These are phyloP conservation scores for Lyophyllum semitale DNA, from an alignment of 768 basidiomycete species.

Conservation along the genomic window DNA sequence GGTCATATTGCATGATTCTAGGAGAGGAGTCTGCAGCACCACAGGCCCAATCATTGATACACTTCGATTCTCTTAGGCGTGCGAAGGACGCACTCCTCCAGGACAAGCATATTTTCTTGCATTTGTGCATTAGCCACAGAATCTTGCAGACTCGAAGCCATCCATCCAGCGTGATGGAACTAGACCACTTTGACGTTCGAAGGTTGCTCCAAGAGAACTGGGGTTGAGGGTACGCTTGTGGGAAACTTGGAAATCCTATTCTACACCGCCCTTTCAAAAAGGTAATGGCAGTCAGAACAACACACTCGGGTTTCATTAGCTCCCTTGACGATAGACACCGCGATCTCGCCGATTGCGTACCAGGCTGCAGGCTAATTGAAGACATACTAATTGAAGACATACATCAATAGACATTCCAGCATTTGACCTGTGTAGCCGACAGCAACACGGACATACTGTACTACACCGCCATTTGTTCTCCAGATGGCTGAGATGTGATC, in stretches of 20 bases:
- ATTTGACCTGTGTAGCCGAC: slow-evolving; percentile 31
- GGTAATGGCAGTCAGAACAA: background rate
- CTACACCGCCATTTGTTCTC: too few relatives aligned
- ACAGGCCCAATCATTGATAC: background rate
- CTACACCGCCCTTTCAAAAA: background rate
- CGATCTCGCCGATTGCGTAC: slow-evolving; percentile 28
- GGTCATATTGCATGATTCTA: background rate
- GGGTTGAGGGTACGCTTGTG: too few relatives aligned
- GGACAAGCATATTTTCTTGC: too few relatives aligned
- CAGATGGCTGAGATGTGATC: too few relatives aligned
- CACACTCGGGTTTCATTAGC: background rate
- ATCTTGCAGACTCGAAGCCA: too few relatives aligned
- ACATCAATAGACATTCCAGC: background rate
- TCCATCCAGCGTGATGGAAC: too few relatives aligned
- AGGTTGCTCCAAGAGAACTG: too few relatives aligned
- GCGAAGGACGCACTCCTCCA: background rate
- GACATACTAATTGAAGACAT: background rate
- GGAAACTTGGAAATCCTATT: background rate
- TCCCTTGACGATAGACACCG: slow-evolving; percentile 19
- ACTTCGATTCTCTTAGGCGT: too few relatives aligned
- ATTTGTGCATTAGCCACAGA: too few relatives aligned
- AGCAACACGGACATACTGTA: slow-evolving; percentile 40
- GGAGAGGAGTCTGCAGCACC: background rate
- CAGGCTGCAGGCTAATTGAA: slow-evolving; percentile 19
- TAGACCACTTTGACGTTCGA: too few relatives aligned